Base-by-base conservation (phyloP, 169 alveolate species). In the Plasmodium vinckei region DNA sequence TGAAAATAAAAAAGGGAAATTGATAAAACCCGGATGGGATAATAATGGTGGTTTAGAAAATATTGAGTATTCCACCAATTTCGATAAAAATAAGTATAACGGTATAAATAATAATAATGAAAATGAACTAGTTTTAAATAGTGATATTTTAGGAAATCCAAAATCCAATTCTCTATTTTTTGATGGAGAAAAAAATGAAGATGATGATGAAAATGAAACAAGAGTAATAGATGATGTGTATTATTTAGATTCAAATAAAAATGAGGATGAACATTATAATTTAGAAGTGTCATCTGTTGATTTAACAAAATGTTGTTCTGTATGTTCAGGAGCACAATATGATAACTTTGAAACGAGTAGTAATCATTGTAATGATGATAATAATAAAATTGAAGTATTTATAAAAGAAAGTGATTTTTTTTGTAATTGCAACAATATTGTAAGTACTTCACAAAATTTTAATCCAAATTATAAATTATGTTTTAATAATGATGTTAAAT, bases 371-470 rank as follows among this genome's bases (percentile, higher is more conserved):
- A 51, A 79, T 27, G 57, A 67, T 9, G 57, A 67, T 9, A 42
- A 42, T 15, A 79, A 79, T 23, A 25, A 53, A 23, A n/a, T 68
- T 2, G 84, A 64, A 23, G 89, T 68, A 2, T 79, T 64, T 67
- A 79, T 79, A 44, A 68, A 79, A 33, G 89, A 79, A 56, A 79
- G 89, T 39, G 89, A 79, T 25, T 79, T 79, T 54, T 79, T 79
- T 49, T 79, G 89, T 67, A 68, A 67, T 15, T 79, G 89, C 15
- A 67, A 64, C 65, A 79, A 79, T 6, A 13, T 10, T 27, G 23
- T 53, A 13, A 68, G 60, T 39, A 65, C n/a, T 7, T 75, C 39
- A 15, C 73, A 49, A 47, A 75, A 46, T 7, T 27, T 12, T 51
- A 51, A 79, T 54, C 57, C 25, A 17, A 70, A 79, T n/a, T 65